These are phyloP conservation scores for Exophiala sideris DNA, from an alignment of 2,329 filamentous ascomycete species.

Conservation along the genomic window DNA sequence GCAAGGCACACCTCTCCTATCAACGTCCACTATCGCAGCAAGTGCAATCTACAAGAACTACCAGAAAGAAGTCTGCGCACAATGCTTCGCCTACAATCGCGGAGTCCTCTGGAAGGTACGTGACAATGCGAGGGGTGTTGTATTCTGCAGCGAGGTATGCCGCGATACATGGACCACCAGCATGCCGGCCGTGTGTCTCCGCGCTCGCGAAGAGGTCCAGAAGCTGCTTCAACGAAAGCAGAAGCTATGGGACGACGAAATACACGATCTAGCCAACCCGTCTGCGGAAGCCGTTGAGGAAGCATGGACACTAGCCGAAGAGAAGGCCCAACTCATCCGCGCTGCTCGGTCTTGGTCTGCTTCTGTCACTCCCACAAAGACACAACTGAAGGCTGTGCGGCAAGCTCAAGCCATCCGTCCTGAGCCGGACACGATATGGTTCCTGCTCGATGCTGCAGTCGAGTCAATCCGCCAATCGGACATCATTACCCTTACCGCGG, in stretches of 20 bases:
- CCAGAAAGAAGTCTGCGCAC: conserved; percentile 18
- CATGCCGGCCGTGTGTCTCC: background rate
- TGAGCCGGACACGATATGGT: background rate
- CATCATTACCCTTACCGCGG: background rate
- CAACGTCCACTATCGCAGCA: conserved; percentile 6
- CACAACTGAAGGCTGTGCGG: background rate
- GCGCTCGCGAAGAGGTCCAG: conserved; percentile 6
- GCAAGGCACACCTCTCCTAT: conserved; percentile 4
- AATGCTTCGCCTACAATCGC: conserved; percentile 19
- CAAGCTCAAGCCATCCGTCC: background rate
- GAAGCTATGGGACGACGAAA: background rate
- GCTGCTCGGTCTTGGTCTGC: background rate
- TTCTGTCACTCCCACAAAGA: background rate
- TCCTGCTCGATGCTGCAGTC: background rate
- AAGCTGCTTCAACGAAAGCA: background rate
- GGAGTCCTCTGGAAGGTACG: conserved; percentile 20
- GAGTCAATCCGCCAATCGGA: background rate
- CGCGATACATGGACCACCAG: conserved; percentile 1
- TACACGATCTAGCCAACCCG: background rate
- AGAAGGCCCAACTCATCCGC: background rate
- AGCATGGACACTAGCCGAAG: background rate
- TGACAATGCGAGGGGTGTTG: background rate
- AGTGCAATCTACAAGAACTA: conserved; percentile 11
- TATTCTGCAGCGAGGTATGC: conserved; percentile 15
- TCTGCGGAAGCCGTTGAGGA: background rate